phyloP scores from a whole-genome alignment of 208 protist species.

The Leishmania major region DNA sequence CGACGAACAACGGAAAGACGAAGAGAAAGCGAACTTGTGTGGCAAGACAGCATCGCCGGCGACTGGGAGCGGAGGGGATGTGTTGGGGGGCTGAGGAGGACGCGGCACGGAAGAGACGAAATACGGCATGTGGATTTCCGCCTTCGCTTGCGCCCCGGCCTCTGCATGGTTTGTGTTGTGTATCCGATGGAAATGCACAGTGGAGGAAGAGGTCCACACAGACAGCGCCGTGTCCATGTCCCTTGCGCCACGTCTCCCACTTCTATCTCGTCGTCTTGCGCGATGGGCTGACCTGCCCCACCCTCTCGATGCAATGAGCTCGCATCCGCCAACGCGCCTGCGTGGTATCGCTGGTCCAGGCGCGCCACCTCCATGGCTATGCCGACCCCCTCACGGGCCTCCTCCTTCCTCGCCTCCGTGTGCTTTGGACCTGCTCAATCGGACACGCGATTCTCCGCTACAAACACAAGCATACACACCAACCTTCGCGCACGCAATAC shows the following conservation, averaged over 20 bases:
- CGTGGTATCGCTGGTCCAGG: neutral
- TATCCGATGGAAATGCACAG: neutral
- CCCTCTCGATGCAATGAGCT: too few species aligned
- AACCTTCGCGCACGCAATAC: neutral
- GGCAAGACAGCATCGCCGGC: neutral
- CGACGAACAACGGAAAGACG: neutral
- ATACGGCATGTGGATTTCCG: neutral
- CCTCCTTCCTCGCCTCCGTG: neutral
- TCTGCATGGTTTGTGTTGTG: neutral
- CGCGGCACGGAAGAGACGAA: neutral
- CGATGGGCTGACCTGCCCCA: neutral
- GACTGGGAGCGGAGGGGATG: neutral
- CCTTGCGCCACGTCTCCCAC: neutral
- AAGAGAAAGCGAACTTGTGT: neutral
- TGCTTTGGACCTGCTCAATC: neutral
- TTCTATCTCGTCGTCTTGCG: neutral
- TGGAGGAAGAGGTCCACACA: neutral
- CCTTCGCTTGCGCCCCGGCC: neutral
- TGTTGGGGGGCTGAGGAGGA: neutral
- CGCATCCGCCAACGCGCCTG: neutral
- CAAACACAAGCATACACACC: neutral
- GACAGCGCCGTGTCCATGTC: neutral
- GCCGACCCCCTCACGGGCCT: neutral
- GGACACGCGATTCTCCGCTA: neutral
- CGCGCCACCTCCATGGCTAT: neutral